Conservation (phyloP, 139 green algal species). For the Eudorina sp. region DNA sequence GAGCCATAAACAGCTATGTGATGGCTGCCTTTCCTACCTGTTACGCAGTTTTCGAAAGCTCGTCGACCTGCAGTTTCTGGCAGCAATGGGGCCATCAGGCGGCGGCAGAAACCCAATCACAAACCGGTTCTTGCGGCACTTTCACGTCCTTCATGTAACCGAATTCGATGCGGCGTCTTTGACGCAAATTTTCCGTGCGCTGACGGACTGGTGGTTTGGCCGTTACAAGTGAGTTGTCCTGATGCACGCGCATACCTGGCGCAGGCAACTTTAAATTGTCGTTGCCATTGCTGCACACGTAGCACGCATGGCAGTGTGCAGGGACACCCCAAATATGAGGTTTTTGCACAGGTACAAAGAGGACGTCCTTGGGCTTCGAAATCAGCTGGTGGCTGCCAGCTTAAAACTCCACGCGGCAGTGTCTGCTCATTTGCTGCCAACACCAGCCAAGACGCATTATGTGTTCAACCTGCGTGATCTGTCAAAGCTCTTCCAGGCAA, state of each 20-base stretch:
- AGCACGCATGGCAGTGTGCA: neutral
- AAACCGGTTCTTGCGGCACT: constrained; percentile 79
- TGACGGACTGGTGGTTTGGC: constrained; percentile 74
- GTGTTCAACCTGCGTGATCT: constrained; percentile 88
- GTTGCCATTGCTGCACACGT: neutral
- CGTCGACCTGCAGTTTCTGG: constrained; percentile 78
- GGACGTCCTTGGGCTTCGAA: constrained; percentile 44
- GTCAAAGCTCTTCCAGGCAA: constrained; percentile 72
- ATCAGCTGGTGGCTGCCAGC: constrained; percentile 68
- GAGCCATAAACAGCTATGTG: too few relatives aligned
- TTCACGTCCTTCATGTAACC: constrained; percentile 59
- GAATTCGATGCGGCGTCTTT: constrained; percentile 66
- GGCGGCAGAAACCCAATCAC: constrained; percentile 78
- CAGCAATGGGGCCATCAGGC: constrained; percentile 81
- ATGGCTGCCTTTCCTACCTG: too few relatives aligned
- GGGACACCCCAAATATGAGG: neutral
- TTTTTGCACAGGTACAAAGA: constrained; percentile 39
- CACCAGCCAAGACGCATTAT: constrained; percentile 85
- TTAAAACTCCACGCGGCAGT: constrained; percentile 69
- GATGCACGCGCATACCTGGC: neutral
- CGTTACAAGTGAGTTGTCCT: constrained; percentile 47
- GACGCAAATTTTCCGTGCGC: constrained; percentile 65
- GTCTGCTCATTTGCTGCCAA: constrained; percentile 69
- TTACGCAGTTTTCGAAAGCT: constrained; percentile 63
- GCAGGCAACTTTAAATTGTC: neutral